Percentiles rank a stretch among this genome's conserved stretches.
Conservation (phyloP, 1,139 yeast species). For the Geotrichum candidum region DNA sequence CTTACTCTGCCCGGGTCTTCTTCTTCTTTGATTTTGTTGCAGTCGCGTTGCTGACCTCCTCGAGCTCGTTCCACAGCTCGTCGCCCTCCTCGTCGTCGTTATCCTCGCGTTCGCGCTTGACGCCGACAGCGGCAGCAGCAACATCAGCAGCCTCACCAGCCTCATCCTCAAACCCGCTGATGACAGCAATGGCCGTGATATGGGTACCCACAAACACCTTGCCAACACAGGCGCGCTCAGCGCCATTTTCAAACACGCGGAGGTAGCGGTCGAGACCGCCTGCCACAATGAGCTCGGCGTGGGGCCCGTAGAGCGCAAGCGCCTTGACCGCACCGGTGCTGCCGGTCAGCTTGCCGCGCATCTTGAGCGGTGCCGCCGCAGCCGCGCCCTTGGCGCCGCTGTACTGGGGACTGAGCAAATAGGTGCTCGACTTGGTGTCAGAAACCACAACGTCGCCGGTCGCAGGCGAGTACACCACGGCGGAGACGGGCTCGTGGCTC, state of each 20-base stretch:
- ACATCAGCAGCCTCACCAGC: not conserved
- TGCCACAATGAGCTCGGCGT: constrained; percentile 38
- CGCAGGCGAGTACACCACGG: constrained; percentile 14
- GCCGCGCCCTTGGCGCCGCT: not conserved
- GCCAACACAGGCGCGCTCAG: constrained; percentile 40
- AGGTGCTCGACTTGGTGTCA: constrained; percentile 26
- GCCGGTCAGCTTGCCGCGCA: constrained; percentile 25
- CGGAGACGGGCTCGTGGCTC: constrained; percentile 23
- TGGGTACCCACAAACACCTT: constrained; percentile 76
- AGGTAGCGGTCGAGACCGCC: constrained; percentile 88
- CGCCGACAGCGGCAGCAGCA: not conserved
- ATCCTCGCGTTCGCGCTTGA: constrained; percentile 6
- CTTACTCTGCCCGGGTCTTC: not conserved
- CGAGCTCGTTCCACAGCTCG: constrained; percentile 14
- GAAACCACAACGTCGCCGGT: constrained; percentile 23
- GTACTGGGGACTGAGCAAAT: constrained; percentile 20
- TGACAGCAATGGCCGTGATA: constrained; percentile 50
- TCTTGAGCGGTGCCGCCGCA: not conserved
- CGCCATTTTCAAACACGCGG: constrained; percentile 59
- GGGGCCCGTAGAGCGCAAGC: constrained; percentile 10
- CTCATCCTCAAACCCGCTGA: constrained; percentile 32
- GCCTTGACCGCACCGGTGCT: constrained; percentile 23
- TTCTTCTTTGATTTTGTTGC: not conserved
- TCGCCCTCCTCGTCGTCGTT: constrained; percentile 14
- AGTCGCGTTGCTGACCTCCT: constrained; percentile 9